A percentile compares a stretch with the other conserved stretches of the same genome.
Conservation (phyloP, 176 grass and related monocot genomes). For the Tillandsia fasciculata region DNA sequence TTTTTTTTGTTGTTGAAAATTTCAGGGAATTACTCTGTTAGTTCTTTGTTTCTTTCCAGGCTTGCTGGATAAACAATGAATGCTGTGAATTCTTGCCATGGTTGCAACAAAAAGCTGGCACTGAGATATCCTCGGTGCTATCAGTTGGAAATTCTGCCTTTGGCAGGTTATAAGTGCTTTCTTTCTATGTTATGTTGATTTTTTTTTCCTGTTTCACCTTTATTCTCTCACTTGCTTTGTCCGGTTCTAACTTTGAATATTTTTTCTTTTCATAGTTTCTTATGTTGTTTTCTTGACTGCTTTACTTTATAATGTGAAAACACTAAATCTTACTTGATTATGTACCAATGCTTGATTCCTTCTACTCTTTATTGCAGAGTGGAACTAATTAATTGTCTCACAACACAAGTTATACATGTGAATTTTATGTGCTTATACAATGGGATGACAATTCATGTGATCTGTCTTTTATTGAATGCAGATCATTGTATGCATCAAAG, state of each 20-base stretch:
- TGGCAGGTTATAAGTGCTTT: constrained; percentile 30
- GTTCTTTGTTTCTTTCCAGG: neutral
- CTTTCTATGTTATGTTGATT: neutral
- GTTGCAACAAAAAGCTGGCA: constrained; percentile 29
- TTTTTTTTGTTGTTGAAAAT: too few species aligned
- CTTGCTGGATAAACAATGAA: neutral
- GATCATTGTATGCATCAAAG: constrained; percentile 38
- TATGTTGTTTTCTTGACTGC: neutral
- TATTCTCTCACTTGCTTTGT: neutral
- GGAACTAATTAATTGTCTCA: neutral
- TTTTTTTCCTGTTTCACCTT: neutral
- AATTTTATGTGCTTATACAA: neutral
- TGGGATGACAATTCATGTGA: neutral
- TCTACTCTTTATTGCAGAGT: neutral
- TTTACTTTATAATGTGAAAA: neutral
- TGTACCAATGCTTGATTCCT: too few species aligned
- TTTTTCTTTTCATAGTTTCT: neutral
- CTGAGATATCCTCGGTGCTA: constrained; percentile 33
- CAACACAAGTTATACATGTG: neutral
- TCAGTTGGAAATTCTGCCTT: constrained; percentile 30
- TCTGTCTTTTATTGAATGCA: constrained; percentile 3
- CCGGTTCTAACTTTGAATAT: neutral
- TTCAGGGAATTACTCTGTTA: too few species aligned
- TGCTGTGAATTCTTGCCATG: constrained; percentile 30
- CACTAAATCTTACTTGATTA: too few species aligned